Evolutionary conservation across 352 stramenopile genomes (phyloP).

Genomic region (Phytophthora rubi): DNA sequence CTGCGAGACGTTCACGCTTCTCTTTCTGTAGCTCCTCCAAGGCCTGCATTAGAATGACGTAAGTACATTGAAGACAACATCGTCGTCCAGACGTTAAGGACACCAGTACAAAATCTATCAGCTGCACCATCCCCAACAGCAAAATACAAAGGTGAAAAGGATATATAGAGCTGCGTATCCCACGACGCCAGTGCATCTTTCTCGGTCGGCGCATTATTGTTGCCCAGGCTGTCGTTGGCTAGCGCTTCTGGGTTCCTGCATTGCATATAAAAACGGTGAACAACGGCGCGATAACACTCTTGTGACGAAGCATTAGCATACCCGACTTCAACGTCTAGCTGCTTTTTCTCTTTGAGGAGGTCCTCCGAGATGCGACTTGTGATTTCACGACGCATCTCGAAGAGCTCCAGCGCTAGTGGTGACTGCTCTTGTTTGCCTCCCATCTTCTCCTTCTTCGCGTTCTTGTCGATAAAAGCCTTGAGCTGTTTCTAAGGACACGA

Average conservation of each 20-base stretch:
- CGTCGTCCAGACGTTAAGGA: conserved; percentile 29
- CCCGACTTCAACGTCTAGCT: conserved; percentile 66
- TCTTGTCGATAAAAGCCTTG: conserved; percentile 66
- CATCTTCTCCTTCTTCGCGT: conserved; percentile 68
- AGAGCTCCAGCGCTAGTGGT: conserved; percentile 60
- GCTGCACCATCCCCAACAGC: not conserved
- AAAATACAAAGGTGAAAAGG: conserved; percentile 20
- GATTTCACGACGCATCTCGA: conserved; percentile 71
- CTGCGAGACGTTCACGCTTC: conserved; percentile 46
- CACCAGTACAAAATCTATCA: conserved; percentile 2
- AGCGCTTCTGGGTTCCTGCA: conserved; percentile 36
- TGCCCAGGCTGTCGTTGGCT: conserved; percentile 18
- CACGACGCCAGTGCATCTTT: conserved; percentile 70
- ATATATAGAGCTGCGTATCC: conserved; percentile 80
- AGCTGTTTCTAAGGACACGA: conserved; percentile 47
- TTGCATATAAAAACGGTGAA: conserved; percentile 3
- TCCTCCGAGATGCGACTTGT: conserved; percentile 78
- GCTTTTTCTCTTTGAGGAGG: conserved; percentile 67
- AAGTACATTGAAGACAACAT: conserved; percentile 18
- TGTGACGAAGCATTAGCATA: conserved; percentile 20
- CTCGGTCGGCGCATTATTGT: conserved; percentile 28
- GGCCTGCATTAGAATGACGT: conserved; percentile 64
- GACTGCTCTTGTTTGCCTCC: conserved; percentile 47
- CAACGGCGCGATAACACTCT: conserved; percentile 1
- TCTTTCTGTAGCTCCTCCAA: conserved; percentile 63